Evolutionary conservation across 176 grass and related monocot species (phyloP).

Genomic region (Guadua angustifolia): DNA sequence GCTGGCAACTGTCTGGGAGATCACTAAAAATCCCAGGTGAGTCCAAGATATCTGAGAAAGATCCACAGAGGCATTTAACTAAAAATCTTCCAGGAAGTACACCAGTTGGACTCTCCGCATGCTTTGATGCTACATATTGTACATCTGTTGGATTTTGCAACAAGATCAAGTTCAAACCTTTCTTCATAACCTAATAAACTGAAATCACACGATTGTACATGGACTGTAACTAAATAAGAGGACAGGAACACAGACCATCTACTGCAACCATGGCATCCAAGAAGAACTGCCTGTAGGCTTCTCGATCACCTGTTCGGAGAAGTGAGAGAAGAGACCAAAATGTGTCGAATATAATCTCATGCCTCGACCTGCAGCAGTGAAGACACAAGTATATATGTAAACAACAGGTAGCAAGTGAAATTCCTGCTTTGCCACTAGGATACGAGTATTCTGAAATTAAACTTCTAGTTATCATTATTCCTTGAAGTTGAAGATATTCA

Average conservation of each 20-base stretch:
- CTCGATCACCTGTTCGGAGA: constrained; percentile 80
- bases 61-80: constrained; percentile 68
- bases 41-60: constrained; percentile 60
- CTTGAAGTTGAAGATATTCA: background rate
- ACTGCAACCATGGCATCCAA: constrained; percentile 77
- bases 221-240: background rate
- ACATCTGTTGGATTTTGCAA: constrained; percentile 64
- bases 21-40: constrained; percentile 73
- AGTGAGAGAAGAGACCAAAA: constrained; percentile 81
- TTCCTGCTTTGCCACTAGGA: background rate
- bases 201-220: background rate
- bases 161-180: constrained; percentile 33
- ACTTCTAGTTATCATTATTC: background rate
- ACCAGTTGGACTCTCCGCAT: constrained; percentile 43
- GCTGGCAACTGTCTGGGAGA: constrained; percentile 67
- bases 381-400: constrained; percentile 24
- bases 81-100: constrained; percentile 49
- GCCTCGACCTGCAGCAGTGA: constrained; percentile 52
- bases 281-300: constrained; percentile 89
- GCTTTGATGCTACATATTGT: constrained; percentile 57
- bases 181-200: constrained; percentile 4
- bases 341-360: constrained; percentile 68
- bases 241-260: constrained; percentile 51
- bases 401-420: background rate
- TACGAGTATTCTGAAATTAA: background rate